A percentile compares a stretch with the other conserved stretches of the same genome.
phyloP scores from a whole-genome alignment of 1,284 basidiomycete genomes.

The Meira nashicola region DNA sequence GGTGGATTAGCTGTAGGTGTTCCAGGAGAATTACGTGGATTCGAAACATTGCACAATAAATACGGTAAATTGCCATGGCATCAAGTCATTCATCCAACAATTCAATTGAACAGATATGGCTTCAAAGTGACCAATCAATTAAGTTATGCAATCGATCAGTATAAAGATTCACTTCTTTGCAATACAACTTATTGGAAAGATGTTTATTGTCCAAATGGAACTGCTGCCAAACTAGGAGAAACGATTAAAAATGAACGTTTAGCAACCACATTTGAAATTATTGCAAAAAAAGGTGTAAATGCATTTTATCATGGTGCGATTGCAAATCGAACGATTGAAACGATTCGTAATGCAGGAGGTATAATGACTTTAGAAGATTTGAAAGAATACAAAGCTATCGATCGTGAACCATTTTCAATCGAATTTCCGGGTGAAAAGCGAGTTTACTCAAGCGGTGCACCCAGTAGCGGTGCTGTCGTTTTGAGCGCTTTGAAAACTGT shows the following conservation, averaged over 20 bases:
- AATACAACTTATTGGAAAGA: slow-evolving; percentile 40
- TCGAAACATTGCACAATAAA: slow-evolving; percentile 43
- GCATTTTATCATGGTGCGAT: slow-evolving; percentile 43
- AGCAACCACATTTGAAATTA: slow-evolving; percentile 34
- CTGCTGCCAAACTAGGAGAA: slow-evolving; percentile 34
- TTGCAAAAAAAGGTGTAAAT: slow-evolving; percentile 31
- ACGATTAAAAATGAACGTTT: slow-evolving; percentile 27
- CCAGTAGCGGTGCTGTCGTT: slow-evolving; percentile 48
- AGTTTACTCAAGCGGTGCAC: slow-evolving; percentile 44
- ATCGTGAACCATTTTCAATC: slow-evolving; percentile 26
- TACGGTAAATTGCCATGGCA: slow-evolving; percentile 51
- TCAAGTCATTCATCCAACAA: slow-evolving; percentile 43
- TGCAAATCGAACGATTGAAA: slow-evolving; percentile 31
- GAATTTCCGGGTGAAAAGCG: slow-evolving; percentile 27
- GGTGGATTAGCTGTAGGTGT: slow-evolving; percentile 35
- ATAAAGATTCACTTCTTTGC: slow-evolving; percentile 33
- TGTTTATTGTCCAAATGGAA: slow-evolving; percentile 43
- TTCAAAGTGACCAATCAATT: slow-evolving; percentile 46
- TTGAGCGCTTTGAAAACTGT: slow-evolving; percentile 50
- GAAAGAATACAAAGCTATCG: slow-evolving; percentile 31
- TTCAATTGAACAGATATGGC: slow-evolving; percentile 42
- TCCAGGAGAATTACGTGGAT: slow-evolving; percentile 52
- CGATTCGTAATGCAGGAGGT: slow-evolving; percentile 28
- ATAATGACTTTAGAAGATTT: slow-evolving; percentile 44
- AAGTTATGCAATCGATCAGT: slow-evolving; percentile 28